Percentiles rank a stretch among this genome's conserved stretches.
These are phyloP conservation scores for Botryosphaeria dothidea DNA, from an alignment of 2,329 filamentous ascomycete genomes.

Conservation along the genomic window DNA sequence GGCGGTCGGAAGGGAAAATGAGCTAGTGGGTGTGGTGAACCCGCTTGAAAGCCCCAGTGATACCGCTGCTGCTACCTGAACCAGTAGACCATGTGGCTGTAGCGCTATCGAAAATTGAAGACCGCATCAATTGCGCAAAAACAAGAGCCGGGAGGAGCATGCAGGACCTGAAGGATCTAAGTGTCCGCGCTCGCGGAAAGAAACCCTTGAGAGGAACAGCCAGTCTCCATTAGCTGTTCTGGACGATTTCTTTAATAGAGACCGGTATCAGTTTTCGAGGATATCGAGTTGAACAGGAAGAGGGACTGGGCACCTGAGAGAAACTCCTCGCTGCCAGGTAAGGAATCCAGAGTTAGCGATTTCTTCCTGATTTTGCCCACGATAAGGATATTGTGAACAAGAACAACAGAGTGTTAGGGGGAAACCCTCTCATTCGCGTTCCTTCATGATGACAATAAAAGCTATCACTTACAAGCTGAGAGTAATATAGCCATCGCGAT, in stretches of 20 bases:
- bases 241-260: slow-evolving; percentile 48
- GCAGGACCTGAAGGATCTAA: too few species aligned
- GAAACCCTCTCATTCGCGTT: too few species aligned
- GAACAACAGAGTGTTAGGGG: too few species aligned
- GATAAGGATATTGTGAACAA: too few species aligned
- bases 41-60: background rate
- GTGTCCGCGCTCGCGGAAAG: too few species aligned
- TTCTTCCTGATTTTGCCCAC: background rate
- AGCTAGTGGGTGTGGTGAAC: too few species aligned
- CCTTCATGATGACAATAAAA: too few species aligned
- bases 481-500: slow-evolving; percentile 82
- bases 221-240: slow-evolving; percentile 34
- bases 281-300: slow-evolving; percentile 57
- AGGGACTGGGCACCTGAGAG: slow-evolving; percentile 57
- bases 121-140: background rate
- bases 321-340: slow-evolving; percentile 50
- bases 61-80: background rate
- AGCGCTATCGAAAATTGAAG: background rate
- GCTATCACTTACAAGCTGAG: slow-evolving; percentile 59
- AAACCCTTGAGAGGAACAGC: background rate
- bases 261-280: slow-evolving; percentile 51
- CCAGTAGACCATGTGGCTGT: too few species aligned
- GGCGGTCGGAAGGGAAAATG: too few species aligned
- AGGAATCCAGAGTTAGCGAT: background rate
- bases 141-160: too few species aligned